Conservation (phyloP, 1,139 yeast genomes). For the Debaryomycetaceae sp. region DNA sequence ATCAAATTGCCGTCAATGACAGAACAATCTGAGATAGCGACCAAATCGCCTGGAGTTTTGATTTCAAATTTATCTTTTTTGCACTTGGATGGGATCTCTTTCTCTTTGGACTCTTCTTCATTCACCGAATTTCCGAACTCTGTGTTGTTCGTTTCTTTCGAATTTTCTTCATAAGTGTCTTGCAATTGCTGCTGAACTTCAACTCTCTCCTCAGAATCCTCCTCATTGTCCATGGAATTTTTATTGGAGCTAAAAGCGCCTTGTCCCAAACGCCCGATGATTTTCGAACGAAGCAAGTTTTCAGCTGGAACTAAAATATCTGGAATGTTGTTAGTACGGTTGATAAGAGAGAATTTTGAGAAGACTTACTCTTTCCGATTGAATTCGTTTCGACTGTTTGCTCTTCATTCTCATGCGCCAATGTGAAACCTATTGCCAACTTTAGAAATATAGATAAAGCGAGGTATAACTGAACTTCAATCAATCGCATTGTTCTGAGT, state of each 20-base stretch:
- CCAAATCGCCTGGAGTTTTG: conserved; percentile 30
- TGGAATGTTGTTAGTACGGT: not conserved
- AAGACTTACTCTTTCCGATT: not conserved
- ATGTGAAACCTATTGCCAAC: not conserved
- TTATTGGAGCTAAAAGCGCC: not conserved
- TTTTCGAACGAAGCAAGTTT: not conserved
- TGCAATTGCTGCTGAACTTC: conserved; percentile 1
- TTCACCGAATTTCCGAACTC: not conserved
- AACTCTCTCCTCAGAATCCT: not conserved
- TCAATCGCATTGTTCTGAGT: not conserved
- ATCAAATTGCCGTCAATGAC: conserved; percentile 49
- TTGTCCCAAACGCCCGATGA: not conserved
- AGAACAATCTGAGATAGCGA: conserved; percentile 42
- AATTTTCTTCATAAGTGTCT: not conserved
- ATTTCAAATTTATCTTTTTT: conserved; percentile 11
- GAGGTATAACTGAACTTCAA: conserved; percentile 1
- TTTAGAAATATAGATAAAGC: conserved; percentile 1
- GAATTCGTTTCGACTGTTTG: not conserved
- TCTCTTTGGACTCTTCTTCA: not conserved
- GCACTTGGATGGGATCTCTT: conserved; percentile 13
- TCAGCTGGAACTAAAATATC: not conserved
- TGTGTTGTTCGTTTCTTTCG: not conserved
- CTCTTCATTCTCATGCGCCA: not conserved
- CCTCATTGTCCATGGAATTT: not conserved
- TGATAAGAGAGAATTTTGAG: not conserved